Base-by-base conservation (phyloP, 306 rosid species). In the Castanea crenata region DNA sequence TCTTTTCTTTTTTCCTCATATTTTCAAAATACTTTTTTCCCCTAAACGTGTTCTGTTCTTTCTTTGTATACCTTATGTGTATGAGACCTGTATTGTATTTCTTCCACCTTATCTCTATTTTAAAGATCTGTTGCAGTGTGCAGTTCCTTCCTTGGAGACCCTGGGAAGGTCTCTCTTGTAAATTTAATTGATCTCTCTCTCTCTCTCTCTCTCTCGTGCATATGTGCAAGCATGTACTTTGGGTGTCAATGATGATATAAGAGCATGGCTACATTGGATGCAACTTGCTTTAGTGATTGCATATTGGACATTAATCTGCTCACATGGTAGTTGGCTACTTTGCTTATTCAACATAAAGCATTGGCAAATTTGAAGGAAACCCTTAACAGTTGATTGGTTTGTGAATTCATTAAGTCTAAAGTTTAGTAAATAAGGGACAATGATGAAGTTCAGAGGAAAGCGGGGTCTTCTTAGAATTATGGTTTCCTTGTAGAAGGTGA, bases 111-210 rank as follows among this genome's bases (percentile, higher is more conserved):
- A 79, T 92, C 93, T 67, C 29, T 76, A 32, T 19, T 76, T 41
- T 75, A 56, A 76, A 94, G 98, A 92, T 94, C 5, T 94, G 98
- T 76, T 88, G 93, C 86, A 87, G 92, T 3, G 93, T 86, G 52
- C 93, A 94, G 75, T 94, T 94, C 82, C 98, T 94, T 92, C 94
- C 98, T 79, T 94, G 98, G 97, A 88, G 86, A 88, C 89, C 97
- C 56, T 94, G 97, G 93, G 98, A 94, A 94, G 97, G 97, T 94
- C 84, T 77, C 71, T 32, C 35, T 32, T 32, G 35, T 58, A 25
- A 58, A 61, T 32, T 32, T 57, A 54, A 7, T 74, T 1, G 18
- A 19, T 62, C 73, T 68, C 12, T 71, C 19, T 46, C 59, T 15
- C 46, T 5, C 27, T 19, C 59, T 15, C 46, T 5, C 27, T 19